phyloP scores from a whole-genome alignment of 495 filamentous ascomycete genomes.

The Penicillium ochrochloron region DNA sequence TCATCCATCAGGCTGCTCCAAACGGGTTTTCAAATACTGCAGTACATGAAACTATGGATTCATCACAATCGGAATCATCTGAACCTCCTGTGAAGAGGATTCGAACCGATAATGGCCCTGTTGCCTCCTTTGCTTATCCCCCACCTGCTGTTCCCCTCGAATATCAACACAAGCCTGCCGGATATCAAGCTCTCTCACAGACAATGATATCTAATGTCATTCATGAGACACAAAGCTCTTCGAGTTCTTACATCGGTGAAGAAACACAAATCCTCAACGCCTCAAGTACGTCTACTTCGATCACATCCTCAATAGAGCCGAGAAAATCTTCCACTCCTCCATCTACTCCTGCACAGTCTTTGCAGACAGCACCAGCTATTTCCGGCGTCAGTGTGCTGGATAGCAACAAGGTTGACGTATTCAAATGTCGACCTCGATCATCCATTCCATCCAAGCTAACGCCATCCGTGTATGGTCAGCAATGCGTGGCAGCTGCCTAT shows the following conservation, averaged over 20 bases:
- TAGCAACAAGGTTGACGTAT: slow-evolving; percentile 29
- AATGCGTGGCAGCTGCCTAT: slow-evolving; percentile 86
- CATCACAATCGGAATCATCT: slow-evolving; percentile 10
- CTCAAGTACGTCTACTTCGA: slow-evolving; percentile 36
- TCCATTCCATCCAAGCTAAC: slow-evolving; percentile 80
- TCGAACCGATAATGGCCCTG: slow-evolving; percentile 21
- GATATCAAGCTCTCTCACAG: neutral
- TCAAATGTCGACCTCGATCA: slow-evolving; percentile 63
- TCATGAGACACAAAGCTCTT: neutral
- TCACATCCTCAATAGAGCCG: slow-evolving; percentile 29
- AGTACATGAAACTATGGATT: neutral
- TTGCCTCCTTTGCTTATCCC: slow-evolving; percentile 1
- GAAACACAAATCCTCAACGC: slow-evolving; percentile 35
- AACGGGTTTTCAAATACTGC: slow-evolving; percentile 13
- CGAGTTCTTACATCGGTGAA: slow-evolving; percentile 28
- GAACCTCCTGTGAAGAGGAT: slow-evolving; percentile 28
- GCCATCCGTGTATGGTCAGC: slow-evolving; percentile 76
- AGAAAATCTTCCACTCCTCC: slow-evolving; percentile 41
- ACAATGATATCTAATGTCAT: slow-evolving; percentile 8
- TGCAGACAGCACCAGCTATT: slow-evolving; percentile 23
- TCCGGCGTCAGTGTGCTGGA: slow-evolving; percentile 22
- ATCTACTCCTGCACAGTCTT: slow-evolving; percentile 22
- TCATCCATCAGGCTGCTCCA: slow-evolving; percentile 19
- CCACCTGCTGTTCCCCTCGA: slow-evolving; percentile 12
- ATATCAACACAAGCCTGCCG: neutral